Base-by-base conservation (phyloP, 2,329 filamentous ascomycete species). In the Trichoderma guizhouense region DNA sequence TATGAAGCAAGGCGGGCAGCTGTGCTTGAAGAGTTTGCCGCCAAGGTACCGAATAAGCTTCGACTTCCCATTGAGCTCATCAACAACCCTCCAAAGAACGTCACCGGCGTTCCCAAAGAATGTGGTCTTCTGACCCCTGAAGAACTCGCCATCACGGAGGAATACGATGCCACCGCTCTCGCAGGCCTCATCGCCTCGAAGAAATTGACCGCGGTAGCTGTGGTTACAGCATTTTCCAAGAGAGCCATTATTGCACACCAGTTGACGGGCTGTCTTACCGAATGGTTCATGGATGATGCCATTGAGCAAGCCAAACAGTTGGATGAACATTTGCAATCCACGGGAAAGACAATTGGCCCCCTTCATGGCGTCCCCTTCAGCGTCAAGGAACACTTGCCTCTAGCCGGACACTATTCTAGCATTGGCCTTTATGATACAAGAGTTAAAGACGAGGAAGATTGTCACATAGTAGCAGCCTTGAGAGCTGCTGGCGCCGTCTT, bases 331-430 rank as follows among this genome's bases (percentile, higher is more conserved):
- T 76, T 83, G 0, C 74, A 76, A 7, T 72, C 76, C 12, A 82
- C 82, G 3, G 82, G 83, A 3, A 77, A 79, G 72, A 78, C 85
- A 0, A 75, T 86, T 12, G 89, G 89, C 0, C 88, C 89, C 9
- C 81, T 91, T 5, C 89, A 91, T 79, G 89, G 89, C 12, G 79
- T 81, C 3, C 80, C 80, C 3, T 62, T 81, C 26, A 79, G 87
- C 1, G 81, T 91, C 71, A 91, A 91, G 74, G 88, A 90, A 76
- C 87, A 89, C 71, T 88, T 91, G 79, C 86, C 88, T 34, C 78
- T 89, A n/a, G 78, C 79, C 0, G 85, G 86, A 4, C 83, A 84
- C 21, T 84, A 84, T 61, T 84, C 83, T 5, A 84, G 84, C 0
- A 77, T 85, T 2, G 88, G 89, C 1, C 87, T 90, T 71, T 82